Evolutionary conservation across 2,329 filamentous ascomycete species (phyloP), one percentile per base, ranked within the genome.

Genomic region (Ustilaginoidea virens): DNA sequence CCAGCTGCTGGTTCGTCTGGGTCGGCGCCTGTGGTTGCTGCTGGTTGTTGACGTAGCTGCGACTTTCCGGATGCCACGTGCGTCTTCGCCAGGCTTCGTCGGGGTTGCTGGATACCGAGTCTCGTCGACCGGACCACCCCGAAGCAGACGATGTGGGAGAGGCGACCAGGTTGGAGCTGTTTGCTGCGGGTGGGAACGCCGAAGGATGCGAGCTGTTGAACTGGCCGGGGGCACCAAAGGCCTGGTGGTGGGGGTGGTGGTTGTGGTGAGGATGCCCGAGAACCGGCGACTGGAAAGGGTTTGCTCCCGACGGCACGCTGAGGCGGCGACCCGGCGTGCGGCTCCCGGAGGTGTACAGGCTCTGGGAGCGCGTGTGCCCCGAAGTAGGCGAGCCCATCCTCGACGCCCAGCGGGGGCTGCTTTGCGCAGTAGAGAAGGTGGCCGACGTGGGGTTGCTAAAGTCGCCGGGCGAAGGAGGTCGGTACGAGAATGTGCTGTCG

Each of bases 31-130:
- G 68, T 27, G n/a, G n/a, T n/a, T n/a, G n/a, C n/a, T n/a, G n/a
- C n/a, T n/a, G n/a, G n/a, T 75, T 71, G 18, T 73, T 60, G 34
- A 65, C 64, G 36, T 72, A 73, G 37, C 66, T 67, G 11, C 69
- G 65, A 34, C 74, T 79, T 36, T 83, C 80, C 1, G 83, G 81
- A 52, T 94, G 86, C 86, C 86, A 94, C 3, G 86, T 94, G 30
- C 85, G 70, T 36, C 86, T 66, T 38, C 85, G 73, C 69, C 75
- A 81, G 31, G 81, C 79, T 23, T 83, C 75, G 37, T 92, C 83
- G 1, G 68, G 57, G 13, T 63, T 59, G 29, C 65, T 70, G 7
- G 66, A 58, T 3, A 60, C 59, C 0, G 80, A 79, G 23, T 85
- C 79, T 23, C 76, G 64, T 17, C 77, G 60, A 7, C 30, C 39